Evolutionary conservation across 441 rosid genomes (phyloP), one percentile per base, ranked within the genome.

Genomic region (Flueggea neowawraea): DNA sequence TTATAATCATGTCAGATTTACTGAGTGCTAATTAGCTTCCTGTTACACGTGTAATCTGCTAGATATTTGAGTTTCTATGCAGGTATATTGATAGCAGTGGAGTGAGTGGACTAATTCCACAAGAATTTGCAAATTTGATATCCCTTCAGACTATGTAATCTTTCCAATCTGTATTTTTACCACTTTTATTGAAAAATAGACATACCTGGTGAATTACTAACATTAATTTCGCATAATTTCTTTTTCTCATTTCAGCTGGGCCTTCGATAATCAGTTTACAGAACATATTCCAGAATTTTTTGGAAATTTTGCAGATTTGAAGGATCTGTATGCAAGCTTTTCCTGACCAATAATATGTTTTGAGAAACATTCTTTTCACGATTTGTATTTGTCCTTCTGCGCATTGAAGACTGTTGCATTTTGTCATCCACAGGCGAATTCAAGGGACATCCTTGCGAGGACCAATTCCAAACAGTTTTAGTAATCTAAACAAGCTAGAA

Each of bases 71-170:
- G 44, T 69, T 70, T 64, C 68, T 22, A 68, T 73, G 68, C 78
- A 81, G 84, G 71, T 79, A 81, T 56, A 58, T 84, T 14, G 84
- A 84, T 71, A 81, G 89, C 65, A 78, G 90, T 66, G 90, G 85
- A 69, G 81, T 75, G 39, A 76, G 79, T 50, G 87, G 85, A 61
- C 61, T 67, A 33, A 80, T 84, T 56, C 87, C 90, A 28, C 70
- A 49, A 36, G 84, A 82, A 68, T 69, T 85, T 31, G 73, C 75
- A 47, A 79, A 80, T 56, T 55, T 85, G 76, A 85, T 65, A 64
- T 80, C 82, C 68, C 81, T 82, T 14, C 55, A 52, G 68, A 82
- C 12, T 50, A 76, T 84, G 87, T 82, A 84, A 51, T 64, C n/a
- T 55, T 16, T 59, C 66, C 47, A 6, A 15, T 15, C 22, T 3